Evolutionary conservation across 768 basidiomycete genomes (phyloP).

Genomic region (Suillus bovinus): DNA sequence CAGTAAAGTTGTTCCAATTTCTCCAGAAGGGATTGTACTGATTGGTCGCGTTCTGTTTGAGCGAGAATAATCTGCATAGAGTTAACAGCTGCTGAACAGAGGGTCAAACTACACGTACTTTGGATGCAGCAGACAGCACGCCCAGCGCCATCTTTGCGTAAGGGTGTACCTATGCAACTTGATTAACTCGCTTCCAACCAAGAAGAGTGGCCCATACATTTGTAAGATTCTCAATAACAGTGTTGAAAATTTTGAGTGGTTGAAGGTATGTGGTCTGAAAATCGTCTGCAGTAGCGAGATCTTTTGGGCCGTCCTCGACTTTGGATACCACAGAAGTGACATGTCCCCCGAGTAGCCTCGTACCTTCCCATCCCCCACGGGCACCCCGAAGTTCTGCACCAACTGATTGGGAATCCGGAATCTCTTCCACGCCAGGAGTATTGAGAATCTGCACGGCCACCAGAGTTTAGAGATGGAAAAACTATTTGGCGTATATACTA

Average conservation of each 20-base stretch:
- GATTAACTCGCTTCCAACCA: not conserved
- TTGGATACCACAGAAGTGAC: not conserved
- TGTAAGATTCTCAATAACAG: not conserved
- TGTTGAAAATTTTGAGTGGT: constrained; percentile 7
- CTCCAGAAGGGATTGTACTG: not conserved
- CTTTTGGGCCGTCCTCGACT: not conserved
- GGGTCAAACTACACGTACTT: not conserved
- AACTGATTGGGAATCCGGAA: not conserved
- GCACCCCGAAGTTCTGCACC: not conserved
- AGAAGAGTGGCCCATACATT: not conserved
- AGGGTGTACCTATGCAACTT: constrained; percentile 5
- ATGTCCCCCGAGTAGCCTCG: not conserved
- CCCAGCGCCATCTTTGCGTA: constrained; percentile 10
- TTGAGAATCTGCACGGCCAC: not conserved
- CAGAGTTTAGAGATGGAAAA: not conserved
- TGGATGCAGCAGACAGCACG: not conserved
- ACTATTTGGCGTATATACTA: not conserved
- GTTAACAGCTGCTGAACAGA: not conserved
- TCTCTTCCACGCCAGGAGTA: not conserved
- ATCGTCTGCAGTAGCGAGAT: not conserved
- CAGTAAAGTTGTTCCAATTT: not conserved
- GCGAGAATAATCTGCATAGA: constrained; percentile 6
- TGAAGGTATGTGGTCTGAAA: constrained; percentile 7
- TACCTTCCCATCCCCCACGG: not conserved
- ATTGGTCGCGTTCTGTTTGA: constrained; percentile 10